Base-by-base conservation (phyloP, 345 rosid species). In the Pistacia atlantica region DNA sequence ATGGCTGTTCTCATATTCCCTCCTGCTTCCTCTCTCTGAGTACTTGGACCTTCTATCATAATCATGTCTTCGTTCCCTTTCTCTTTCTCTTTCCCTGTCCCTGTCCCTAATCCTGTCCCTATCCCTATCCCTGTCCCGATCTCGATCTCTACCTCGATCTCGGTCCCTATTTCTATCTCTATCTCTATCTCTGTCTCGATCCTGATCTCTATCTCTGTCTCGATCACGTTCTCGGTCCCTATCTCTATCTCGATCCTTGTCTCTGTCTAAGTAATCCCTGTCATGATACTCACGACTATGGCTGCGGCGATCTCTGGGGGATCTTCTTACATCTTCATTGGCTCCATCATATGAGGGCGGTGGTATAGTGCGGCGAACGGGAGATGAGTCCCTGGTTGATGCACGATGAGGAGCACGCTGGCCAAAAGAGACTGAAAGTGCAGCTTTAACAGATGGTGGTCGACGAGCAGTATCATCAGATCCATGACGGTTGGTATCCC, bases 371-470 rank as follows among this genome's bases (percentile, higher is more conserved):
- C 99, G 97, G 11, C 97, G 95, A 75, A 96, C 91, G 38, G 99
- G 99, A 3, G 99, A 96, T 0, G 97, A 96, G 82, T 92, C 98
- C 86, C 99, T 86, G 64, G 99, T 96, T 42, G 99, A 96, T 59
- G 99, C 98, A 71, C 98, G 97, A 67, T 96, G 99, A 2, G 99
- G 99, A 68, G 99, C 99, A 56, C 98, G 98, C 89, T 96, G 99
- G 67, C 99, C 98, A 80, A 96, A 96, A 52, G 99, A 96, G 64
- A 96, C 99, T 22, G 99, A 96, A 68, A 96, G 98, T 49, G 99
- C 92, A 76, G 99, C 99, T 90, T 96, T 96, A 74, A 96, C 99
- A 20, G 99, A 96, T 14, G 99, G 99, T 7, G 99, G 99, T 10
- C 99, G 89, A 46, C 98, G 95, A 11, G 99, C 98, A 33, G 94